A percentile compares a stretch with the other conserved stretches of the same genome.
Evolutionary conservation across 2,329 filamentous ascomycete genomes (phyloP).

Genomic region (Epichloe gansuensis): DNA sequence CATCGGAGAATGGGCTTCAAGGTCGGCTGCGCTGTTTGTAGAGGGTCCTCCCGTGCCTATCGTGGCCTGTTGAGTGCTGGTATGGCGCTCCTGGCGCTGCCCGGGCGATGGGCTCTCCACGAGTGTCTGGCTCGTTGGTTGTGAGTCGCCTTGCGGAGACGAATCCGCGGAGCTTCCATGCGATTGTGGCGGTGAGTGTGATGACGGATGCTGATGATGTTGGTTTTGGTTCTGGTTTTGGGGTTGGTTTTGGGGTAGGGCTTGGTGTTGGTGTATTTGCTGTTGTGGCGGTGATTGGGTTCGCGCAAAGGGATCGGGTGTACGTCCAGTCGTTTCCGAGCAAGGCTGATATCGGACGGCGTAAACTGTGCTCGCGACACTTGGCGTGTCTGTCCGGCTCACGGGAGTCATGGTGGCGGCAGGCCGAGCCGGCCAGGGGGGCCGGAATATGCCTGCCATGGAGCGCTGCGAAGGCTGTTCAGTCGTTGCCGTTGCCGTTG

Average conservation of each 20-base stretch:
- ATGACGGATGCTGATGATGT: neutral
- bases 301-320: constrained; percentile 27
- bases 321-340: constrained; percentile 36
- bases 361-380: constrained; percentile 51
- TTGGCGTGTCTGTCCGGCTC: constrained; percentile 49
- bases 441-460: constrained; percentile 29
- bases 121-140: constrained; percentile 13
- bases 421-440: constrained; percentile 46
- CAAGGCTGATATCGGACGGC: constrained; percentile 47
- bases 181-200: neutral
- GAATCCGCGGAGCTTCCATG: constrained; percentile 14
- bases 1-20: constrained; percentile 15
- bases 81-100: constrained; percentile 4
- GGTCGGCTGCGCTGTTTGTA: constrained; percentile 11
- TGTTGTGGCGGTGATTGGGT: constrained; percentile 8
- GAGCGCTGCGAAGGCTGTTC: constrained; percentile 16
- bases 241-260: neutral
- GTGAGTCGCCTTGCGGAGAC: constrained; percentile 23
- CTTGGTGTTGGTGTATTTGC: neutral
- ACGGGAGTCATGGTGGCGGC: constrained; percentile 41
- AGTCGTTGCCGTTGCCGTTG: neutral
- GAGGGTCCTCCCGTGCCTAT: constrained; percentile 9
- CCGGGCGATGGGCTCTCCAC: constrained; percentile 15
- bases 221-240: constrained; percentile 6
- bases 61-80: constrained; percentile 8